Evolutionary conservation across 176 grass and related monocot genomes (phyloP), one percentile per base, ranked within the genome.

Genomic region (Poa pratensis): DNA sequence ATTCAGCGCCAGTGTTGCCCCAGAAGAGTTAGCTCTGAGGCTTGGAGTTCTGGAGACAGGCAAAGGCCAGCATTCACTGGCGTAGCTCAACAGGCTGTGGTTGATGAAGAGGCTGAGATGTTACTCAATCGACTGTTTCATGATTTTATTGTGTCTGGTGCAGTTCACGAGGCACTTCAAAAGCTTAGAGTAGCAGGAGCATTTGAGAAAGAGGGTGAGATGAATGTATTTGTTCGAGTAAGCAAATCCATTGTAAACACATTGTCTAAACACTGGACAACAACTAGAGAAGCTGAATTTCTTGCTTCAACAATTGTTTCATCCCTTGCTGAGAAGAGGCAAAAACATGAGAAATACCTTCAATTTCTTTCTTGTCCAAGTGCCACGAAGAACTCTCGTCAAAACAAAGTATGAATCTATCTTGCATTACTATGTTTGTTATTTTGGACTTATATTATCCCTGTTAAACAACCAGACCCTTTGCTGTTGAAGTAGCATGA

Each of bases 211-310:
- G 93, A 98, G 91, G 91, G 88, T 71, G 96, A 96, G 80, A 94
- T 85, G 80, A 98, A 94, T 82, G 80, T 96, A 85, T 98, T 96
- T 89, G 83, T 89, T 88, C 90, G 93, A 49, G 75, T 83, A 37
- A 98, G 96, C 87, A 98, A 93, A 91, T 98, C 96, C 49, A 94
- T 98, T 63, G 91, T 98, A 7, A 94, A 98, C 69, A 92, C 93
- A 54, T 83, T 98, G 80, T 92, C 96, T 83, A 98, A 96, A 79
- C 96, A 98, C 81, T 98, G 96, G 96, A 98, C 96, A 78, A 96
- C 96, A 69, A 96, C 90, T 77, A 94, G 96, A 98, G 93, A 94
- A 81, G 86, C 93, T 87, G 96, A 98, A 67, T 94, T 99, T 83
- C 88, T 95, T 37, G 91, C 91, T 80, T 94, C 96, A 37, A 90